phyloP scores from a whole-genome alignment of 805 yeast species.

The Cyberlindnera sargentensis region DNA sequence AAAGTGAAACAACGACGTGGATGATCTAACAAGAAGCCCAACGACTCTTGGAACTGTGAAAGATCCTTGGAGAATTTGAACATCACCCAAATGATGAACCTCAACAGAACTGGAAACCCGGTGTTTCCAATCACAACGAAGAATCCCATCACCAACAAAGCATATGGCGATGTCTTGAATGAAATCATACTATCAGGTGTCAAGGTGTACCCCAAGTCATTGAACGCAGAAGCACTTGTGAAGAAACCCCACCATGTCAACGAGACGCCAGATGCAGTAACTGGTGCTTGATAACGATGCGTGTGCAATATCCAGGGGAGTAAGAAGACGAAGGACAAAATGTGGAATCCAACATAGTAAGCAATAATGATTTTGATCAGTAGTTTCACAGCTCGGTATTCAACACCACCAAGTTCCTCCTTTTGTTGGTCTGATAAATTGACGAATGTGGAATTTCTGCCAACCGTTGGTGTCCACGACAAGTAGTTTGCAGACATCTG shows the following conservation, averaged over 20 bases:
- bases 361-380: slow-evolving; percentile 54
- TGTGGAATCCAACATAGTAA: slow-evolving; percentile 74
- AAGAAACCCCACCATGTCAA: slow-evolving; percentile 95
- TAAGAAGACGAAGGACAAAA: slow-evolving; percentile 44
- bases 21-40: slow-evolving; percentile 84
- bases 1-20: slow-evolving; percentile 96
- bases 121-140: slow-evolving; percentile 90
- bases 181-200: slow-evolving; percentile 75
- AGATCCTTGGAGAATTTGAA: slow-evolving; percentile 60
- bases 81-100: slow-evolving; percentile 78
- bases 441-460: slow-evolving; percentile 88
- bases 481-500: slow-evolving; percentile 57
- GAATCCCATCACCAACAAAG: slow-evolving; percentile 54
- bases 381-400: slow-evolving; percentile 81
- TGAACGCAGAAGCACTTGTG: slow-evolving; percentile 71
- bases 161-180: slow-evolving; percentile 58
- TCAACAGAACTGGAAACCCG: slow-evolving; percentile 79
- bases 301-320: slow-evolving; percentile 54
- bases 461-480: slow-evolving; percentile 88
- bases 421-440: slow-evolving; percentile 76
- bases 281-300: slow-evolving; percentile 33
- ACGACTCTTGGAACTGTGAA: slow-evolving; percentile 61
- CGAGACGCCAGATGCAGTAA: slow-evolving; percentile 52
- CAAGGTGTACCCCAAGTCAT: slow-evolving; percentile 78
- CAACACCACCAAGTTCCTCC: slow-evolving; percentile 96